A percentile compares a stretch with the other conserved stretches of the same genome.
phyloP scores from a whole-genome alignment of 768 basidiomycete genomes.

The Tulasnella sp. region DNA sequence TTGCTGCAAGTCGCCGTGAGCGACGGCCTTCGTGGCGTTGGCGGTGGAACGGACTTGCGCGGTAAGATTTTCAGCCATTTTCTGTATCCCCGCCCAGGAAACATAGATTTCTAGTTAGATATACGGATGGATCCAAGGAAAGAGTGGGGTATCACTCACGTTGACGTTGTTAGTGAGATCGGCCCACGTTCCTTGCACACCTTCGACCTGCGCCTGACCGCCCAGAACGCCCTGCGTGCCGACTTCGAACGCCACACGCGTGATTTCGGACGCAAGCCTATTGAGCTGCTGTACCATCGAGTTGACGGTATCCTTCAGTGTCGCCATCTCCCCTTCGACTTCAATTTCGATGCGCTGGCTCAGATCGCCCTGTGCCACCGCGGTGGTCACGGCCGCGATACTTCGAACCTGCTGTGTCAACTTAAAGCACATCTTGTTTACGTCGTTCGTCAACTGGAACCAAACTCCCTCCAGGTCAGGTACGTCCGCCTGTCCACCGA shows the following conservation, averaged over 20 bases:
- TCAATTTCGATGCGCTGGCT: conserved; percentile 79
- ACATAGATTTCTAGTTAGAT: too few relatives aligned
- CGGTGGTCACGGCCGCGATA: conserved; percentile 76
- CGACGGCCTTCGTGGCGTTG: conserved; percentile 68
- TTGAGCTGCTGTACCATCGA: conserved; percentile 42
- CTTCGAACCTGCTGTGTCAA: conserved; percentile 80
- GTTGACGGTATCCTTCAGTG: too few relatives aligned
- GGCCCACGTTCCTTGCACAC: conserved; percentile 88
- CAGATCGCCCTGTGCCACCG: conserved; percentile 75
- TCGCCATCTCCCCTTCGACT: conserved; percentile 89
- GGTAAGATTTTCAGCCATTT: conserved; percentile 79
- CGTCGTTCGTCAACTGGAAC: conserved; percentile 80
- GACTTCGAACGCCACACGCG: conserved; percentile 82
- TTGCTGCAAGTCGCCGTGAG: conserved; percentile 70
- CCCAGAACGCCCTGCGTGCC: conserved; percentile 90
- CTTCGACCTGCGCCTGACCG: conserved; percentile 85
- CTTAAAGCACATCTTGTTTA: conserved; percentile 86
- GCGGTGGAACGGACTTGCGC: conserved; percentile 87
- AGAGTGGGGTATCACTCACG: too few relatives aligned
- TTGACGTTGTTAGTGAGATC: conserved; percentile 86
- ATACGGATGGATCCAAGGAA: too few relatives aligned
- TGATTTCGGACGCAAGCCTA: conserved; percentile 40
- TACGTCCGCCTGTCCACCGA: conserved; percentile 84
- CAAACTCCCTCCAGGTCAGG: conserved; percentile 89
- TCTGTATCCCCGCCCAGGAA: conserved; percentile 33